These are phyloP conservation scores for Fusarium anthophilum DNA, from an alignment of 2,329 filamentous ascomycete species.

Conservation along the genomic window DNA sequence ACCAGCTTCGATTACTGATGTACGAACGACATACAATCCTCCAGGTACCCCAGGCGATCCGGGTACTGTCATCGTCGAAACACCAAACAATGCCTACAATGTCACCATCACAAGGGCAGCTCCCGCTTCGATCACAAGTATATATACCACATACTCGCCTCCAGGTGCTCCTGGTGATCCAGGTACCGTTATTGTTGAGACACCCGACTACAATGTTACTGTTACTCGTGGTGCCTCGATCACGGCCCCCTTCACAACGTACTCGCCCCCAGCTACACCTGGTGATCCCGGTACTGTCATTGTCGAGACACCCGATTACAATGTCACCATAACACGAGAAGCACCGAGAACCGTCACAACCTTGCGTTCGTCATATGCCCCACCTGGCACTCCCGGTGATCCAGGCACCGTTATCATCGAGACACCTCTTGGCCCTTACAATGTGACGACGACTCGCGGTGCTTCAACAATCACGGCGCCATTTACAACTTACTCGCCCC, in stretches of 20 bases:
- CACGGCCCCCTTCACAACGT: slow-evolving; percentile 8
- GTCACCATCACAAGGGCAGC: slow-evolving; percentile 18
- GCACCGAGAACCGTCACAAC: slow-evolving; percentile 5
- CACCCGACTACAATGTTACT: slow-evolving; percentile 20
- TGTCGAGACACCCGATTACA: slow-evolving; percentile 16
- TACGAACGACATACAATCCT: not conserved
- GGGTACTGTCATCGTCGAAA: slow-evolving; percentile 20
- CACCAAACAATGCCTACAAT: slow-evolving; percentile 17
- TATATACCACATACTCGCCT: slow-evolving; percentile 9
- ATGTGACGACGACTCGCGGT: slow-evolving; percentile 14
- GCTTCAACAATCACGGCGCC: slow-evolving; percentile 16
- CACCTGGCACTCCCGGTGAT: slow-evolving; percentile 2
- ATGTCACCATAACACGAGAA: slow-evolving; percentile 15
- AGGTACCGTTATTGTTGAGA: slow-evolving; percentile 24
- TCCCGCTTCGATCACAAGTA: slow-evolving; percentile 1
- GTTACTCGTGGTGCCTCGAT: slow-evolving; percentile 14
- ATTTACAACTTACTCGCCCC: slow-evolving; percentile 13
- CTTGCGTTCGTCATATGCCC: not conserved
- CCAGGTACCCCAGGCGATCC: slow-evolving; percentile 18
- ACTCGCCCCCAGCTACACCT: slow-evolving; percentile 9
- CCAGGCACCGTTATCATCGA: slow-evolving; percentile 19
- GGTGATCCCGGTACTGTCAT: slow-evolving; percentile 24
- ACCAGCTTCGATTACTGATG: not conserved
- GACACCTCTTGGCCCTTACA: slow-evolving; percentile 13
- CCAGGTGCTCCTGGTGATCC: slow-evolving; percentile 17